A percentile compares a stretch with the other conserved stretches of the same genome.
These are phyloP conservation scores for Pichia cabralensis DNA, from an alignment of 805 yeast species.

Conservation along the genomic window DNA sequence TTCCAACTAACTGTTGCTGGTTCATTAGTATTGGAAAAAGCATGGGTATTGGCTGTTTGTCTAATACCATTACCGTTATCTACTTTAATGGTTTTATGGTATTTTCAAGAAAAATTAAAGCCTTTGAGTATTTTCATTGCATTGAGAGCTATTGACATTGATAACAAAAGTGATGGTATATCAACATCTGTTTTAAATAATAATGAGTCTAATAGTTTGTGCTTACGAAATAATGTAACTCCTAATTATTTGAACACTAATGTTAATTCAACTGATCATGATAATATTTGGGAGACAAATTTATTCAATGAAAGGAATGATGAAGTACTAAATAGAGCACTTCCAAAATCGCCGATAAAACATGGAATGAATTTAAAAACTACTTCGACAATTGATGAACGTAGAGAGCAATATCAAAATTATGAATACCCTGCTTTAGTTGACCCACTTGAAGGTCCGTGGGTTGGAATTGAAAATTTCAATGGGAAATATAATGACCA, in stretches of 20 bases:
- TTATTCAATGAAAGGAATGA: background rate
- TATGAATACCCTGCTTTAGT: constrained; percentile 73
- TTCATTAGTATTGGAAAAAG: constrained; percentile 65
- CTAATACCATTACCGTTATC: constrained; percentile 69
- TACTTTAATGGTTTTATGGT: constrained; percentile 60
- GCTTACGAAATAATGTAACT: too few species aligned
- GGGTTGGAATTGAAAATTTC: constrained; percentile 59
- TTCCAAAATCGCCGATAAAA: background rate
- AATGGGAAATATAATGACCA: constrained; percentile 22
- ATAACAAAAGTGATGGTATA: constrained; percentile 17
- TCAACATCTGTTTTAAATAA: background rate
- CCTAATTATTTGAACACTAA: too few species aligned
- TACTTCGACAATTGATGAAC: constrained; percentile 59
- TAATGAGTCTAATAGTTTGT: background rate
- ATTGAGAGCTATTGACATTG: constrained; percentile 59
- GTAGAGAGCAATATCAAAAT: constrained; percentile 58
- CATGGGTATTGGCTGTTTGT: constrained; percentile 62
- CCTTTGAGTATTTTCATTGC: constrained; percentile 86
- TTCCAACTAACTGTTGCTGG: constrained; percentile 94
- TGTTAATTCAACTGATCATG: constrained; percentile 12
- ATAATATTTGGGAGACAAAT: background rate
- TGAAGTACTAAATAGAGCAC: background rate
- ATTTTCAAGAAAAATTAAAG: constrained; percentile 68
- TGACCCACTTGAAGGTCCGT: constrained; percentile 72
- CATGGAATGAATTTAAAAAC: constrained; percentile 17